Evolutionary conservation across 2,329 filamentous ascomycete genomes (phyloP).

Genomic region (Colletotrichum sp.): DNA sequence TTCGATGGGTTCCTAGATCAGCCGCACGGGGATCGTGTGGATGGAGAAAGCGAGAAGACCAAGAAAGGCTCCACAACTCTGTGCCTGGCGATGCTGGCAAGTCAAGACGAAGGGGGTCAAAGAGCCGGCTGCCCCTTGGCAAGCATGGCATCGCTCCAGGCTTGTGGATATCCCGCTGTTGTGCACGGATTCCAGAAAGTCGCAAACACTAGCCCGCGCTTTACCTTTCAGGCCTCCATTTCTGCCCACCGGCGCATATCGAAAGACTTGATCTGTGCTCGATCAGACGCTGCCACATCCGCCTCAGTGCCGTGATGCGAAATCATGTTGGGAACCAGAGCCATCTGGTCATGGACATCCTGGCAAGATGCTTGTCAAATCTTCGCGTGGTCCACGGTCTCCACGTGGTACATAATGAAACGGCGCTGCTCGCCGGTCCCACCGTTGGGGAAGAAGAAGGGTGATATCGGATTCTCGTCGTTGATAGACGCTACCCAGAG

Average conservation of each 20-base stretch:
- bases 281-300: background rate
- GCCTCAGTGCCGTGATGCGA: background rate
- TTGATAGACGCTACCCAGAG: background rate
- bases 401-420: constrained; percentile 6
- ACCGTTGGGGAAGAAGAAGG: background rate
- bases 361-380: background rate
- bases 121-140: background rate
- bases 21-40: background rate
- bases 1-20: background rate
- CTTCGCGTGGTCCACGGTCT: background rate
- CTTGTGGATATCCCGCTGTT: background rate
- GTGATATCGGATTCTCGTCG: background rate
- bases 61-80: background rate
- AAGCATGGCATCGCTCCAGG: background rate
- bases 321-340: background rate
- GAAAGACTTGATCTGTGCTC: background rate
- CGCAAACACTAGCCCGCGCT: background rate
- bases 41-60: background rate
- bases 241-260: background rate
- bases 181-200: background rate
- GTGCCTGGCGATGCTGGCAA: background rate
- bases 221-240: background rate
- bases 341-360: background rate
- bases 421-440: background rate
- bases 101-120: constrained; percentile 3